A percentile compares a stretch with the other conserved stretches of the same genome.
phyloP scores from a whole-genome alignment of 805 yeast genomes.

The Pichia pseudocactophila region DNA sequence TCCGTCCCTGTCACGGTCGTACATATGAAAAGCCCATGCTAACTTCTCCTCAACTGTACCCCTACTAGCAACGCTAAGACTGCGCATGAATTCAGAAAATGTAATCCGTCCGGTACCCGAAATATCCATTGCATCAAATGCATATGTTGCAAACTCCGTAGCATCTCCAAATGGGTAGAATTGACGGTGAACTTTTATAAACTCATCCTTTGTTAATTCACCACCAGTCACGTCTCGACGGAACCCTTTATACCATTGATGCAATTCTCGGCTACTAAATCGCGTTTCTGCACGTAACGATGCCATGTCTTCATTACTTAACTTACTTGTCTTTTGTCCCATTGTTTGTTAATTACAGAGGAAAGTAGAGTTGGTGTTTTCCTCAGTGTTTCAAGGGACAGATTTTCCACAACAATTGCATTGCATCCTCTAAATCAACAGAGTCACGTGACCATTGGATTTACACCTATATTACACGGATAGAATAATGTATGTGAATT shows the following conservation, averaged over 20 bases:
- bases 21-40: constrained; percentile 81
- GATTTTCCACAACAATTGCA: not conserved
- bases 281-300: constrained; percentile 78
- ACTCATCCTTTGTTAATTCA: constrained; percentile 76
- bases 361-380: no score
- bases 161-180: constrained; percentile 99
- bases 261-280: constrained; percentile 87
- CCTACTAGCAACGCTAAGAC: constrained; percentile 76
- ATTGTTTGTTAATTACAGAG: constrained; percentile 34
- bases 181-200: constrained; percentile 86
- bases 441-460: not conserved
- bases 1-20: constrained; percentile 79
- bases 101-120: constrained; percentile 76
- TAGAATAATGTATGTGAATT: no score
- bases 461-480: not conserved
- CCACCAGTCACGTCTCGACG: constrained; percentile 91
- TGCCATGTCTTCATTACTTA: constrained; percentile 82
- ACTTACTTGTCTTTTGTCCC: constrained; percentile 93
- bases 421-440: no score
- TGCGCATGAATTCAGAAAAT: constrained; percentile 86
- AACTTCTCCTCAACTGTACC: constrained; percentile 80
- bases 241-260: constrained; percentile 98
- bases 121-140: constrained; percentile 82
- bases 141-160: constrained; percentile 76
- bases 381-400: no score